Percentiles rank a stretch among this genome's conserved stretches.
phyloP scores from a whole-genome alignment of 495 filamentous ascomycete species.

The Daldinia vernicosa region DNA sequence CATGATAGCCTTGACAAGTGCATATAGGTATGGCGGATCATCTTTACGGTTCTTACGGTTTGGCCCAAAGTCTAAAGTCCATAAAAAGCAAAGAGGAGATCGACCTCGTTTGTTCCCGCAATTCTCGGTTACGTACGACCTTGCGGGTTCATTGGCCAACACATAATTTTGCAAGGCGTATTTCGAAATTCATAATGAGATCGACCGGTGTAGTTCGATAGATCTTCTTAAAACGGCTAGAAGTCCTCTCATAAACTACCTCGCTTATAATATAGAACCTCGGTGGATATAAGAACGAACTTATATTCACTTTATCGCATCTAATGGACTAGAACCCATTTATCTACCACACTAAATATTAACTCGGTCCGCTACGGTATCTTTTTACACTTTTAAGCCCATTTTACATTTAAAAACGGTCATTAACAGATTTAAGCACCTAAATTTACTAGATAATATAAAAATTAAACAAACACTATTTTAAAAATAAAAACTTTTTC shows the following conservation, averaged over 20 bases:
- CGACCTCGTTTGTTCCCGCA: conserved; percentile 34
- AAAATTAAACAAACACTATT: no score
- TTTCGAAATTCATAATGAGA: background rate
- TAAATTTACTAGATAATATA: background rate
- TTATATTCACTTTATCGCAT: background rate
- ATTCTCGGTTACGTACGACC: conserved; percentile 30
- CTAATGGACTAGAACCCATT: background rate
- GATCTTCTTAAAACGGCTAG: background rate
- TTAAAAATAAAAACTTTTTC: no score
- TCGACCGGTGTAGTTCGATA: background rate
- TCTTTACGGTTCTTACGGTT: conserved; percentile 15
- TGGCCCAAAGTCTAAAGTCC: conserved; percentile 8
- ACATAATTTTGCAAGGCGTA: conserved; percentile 19
- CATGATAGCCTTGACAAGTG: conserved; percentile 25
- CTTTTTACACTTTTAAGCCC: background rate
- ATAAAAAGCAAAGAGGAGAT: conserved; percentile 33
- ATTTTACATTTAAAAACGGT: background rate
- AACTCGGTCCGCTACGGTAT: conserved; percentile 8
- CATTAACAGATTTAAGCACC: background rate
- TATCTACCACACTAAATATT: conserved; percentile 12
- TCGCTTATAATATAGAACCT: background rate
- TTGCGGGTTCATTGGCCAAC: conserved; percentile 14
- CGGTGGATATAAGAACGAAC: conserved; percentile 1
- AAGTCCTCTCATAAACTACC: conserved; percentile 2
- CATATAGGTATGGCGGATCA: conserved; percentile 1